A percentile compares a stretch with the other conserved stretches of the same genome.
These are phyloP conservation scores for Aspergillus incahuasiensis DNA, from an alignment of 495 filamentous ascomycete species.

Conservation along the genomic window DNA sequence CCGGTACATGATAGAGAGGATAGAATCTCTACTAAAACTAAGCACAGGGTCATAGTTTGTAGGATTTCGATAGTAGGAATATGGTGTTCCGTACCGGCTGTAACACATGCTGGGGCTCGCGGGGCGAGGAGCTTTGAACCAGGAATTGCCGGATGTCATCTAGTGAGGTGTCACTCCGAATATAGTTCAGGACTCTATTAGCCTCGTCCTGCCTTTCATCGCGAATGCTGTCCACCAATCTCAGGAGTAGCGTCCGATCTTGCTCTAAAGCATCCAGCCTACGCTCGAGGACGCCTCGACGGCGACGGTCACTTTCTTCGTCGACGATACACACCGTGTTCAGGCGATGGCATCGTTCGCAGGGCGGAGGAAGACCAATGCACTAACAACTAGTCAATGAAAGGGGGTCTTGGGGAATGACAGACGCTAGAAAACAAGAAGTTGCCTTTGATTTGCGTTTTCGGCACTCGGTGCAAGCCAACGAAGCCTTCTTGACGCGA, in stretches of 20 bases:
- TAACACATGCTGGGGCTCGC: background rate
- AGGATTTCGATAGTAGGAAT: background rate
- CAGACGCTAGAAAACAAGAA: too few relatives aligned
- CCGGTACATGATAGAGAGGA: conserved; percentile 21
- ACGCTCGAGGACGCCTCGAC: background rate
- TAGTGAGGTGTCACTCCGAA: background rate
- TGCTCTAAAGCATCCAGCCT: background rate
- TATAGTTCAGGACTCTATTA: background rate
- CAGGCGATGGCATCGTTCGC: background rate
- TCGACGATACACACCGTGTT: background rate
- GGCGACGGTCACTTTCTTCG: background rate
- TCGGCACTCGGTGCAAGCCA: conserved; percentile 2
- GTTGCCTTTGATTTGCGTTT: conserved; percentile 1
- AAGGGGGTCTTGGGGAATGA: too few relatives aligned
- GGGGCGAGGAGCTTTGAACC: background rate
- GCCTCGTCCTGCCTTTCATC: background rate
- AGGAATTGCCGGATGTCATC: background rate
- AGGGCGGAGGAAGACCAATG: background rate
- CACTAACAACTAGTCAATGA: background rate
- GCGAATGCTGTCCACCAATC: background rate
- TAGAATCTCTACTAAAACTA: background rate
- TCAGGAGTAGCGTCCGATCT: background rate
- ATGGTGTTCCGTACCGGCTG: background rate
- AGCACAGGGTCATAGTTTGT: background rate
- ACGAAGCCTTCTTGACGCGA: background rate